Evolutionary conservation across 148 eudicot genomes (phyloP), one percentile per base, ranked within the genome.

Genomic region (Camellia granthamiana): DNA sequence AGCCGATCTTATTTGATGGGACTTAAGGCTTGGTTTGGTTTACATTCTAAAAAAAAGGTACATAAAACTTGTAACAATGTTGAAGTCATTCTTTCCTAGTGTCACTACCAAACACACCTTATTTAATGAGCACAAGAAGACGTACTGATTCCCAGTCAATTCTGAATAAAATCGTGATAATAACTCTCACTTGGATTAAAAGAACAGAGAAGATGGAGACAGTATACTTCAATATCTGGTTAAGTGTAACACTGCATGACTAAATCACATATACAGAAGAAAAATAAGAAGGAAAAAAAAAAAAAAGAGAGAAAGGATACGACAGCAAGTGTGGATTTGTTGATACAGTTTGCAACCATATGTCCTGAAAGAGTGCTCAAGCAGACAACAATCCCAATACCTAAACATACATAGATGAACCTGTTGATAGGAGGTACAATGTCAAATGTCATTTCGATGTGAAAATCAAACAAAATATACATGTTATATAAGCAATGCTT

Each of bases 371-470:
- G 19, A 30, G 84, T 82, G 80, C 55, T 82, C 62, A 82, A 62
- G 54, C 80, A 76, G 43, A 82, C 84, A 42, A 51, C 71, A 69
- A 82, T 82, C 65, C 84, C 84, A 30, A 77, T 71, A 21, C 77
- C 84, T 63, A 82, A 71, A 77, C 80, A 82, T 23, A 74, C 63
- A 7, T 23, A 70, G 49, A 82, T 77, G 66, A 82, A 82, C 84
- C 84, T 82, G 84, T 74, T 18, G 49, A 56, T 73, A 73, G 76
- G 47, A 49, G 61, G 46, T 12, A 15, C 10, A 55, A 58, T 54
- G 3, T 19, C 44, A 73, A 30, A 23, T 73, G 11, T 10, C 23
- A 30, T 30, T 66, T 8, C 11, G 21, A 52, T 64, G 60, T 64
- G 60, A 51, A 47, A 81, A 80, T 61, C 12, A 73, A 43, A n/a